phyloP scores from a whole-genome alignment of 176 grass and related monocot genomes.

The Sorghum bicolor region Sorghum_bicolor_NCBIv3 NC_012870.2:74315501-74316000 shows the following conservation, averaged over 20 bases:
- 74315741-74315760: not conserved
- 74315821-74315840: not conserved
- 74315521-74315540: not conserved
- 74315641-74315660: not conserved
- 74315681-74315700: not conserved
- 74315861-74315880: not conserved
- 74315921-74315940: constrained; percentile 32
- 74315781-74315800: not conserved
- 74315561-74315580: not conserved
- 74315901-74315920: not conserved
- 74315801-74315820: not conserved
- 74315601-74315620: not conserved
- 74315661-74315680: not conserved
- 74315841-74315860: not conserved
- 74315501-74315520: not conserved
- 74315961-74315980: constrained; percentile 15
- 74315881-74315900: not conserved
- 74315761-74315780: not conserved
- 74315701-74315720: not conserved
- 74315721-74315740: not conserved
- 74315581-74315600: not conserved
- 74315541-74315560: not conserved
- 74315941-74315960: constrained; percentile 39
- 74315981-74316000: constrained; percentile 21
- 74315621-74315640: not conserved